phyloP scores from a whole-genome alignment of 177 flowering plant genomes.

The Tripterygium wilfordii region DNA sequence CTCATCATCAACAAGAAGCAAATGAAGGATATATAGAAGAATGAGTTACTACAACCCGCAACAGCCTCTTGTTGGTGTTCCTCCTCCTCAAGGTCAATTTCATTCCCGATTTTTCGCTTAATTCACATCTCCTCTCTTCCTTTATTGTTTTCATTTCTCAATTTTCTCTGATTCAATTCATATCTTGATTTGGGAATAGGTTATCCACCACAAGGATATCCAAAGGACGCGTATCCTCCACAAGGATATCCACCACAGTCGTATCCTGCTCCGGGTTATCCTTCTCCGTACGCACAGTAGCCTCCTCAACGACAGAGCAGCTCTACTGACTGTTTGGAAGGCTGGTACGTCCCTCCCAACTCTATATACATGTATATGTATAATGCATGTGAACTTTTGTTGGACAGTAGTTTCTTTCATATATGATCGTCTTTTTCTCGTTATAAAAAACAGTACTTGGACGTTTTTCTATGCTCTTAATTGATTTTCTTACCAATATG shows the following conservation, averaged over 20 bases:
- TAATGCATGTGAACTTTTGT: background rate
- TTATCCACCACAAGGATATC: constrained; percentile 60
- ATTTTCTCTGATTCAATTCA: background rate
- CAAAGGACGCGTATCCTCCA: constrained; percentile 49
- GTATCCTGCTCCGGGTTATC: constrained; percentile 29
- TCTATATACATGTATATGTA: constrained; percentile 12
- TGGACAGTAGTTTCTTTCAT: too few relatives aligned
- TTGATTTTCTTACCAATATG: too few relatives aligned
- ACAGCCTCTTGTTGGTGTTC: constrained; percentile 70
- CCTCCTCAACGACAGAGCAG: constrained; percentile 38
- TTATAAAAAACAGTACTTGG: too few relatives aligned
- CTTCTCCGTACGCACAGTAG: constrained; percentile 44
- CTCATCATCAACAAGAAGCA: too few relatives aligned
- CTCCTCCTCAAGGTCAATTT: constrained; percentile 56
- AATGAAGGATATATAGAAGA: too few relatives aligned
- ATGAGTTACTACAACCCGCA: constrained; percentile 70
- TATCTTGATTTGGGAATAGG: constrained; percentile 21
- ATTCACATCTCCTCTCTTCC: background rate
- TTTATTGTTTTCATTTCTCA: background rate
- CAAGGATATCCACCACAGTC: constrained; percentile 36
- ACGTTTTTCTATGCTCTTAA: too few relatives aligned
- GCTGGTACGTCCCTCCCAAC: constrained; percentile 36
- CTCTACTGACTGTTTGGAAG: constrained; percentile 41
- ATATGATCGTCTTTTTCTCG: too few relatives aligned
- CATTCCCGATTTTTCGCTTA: background rate